Percentiles rank a stretch among this genome's conserved stretches.
These are phyloP conservation scores for Danielia reshetovae DNA, from an alignment of 805 yeast species.

Conservation along the genomic window DNA sequence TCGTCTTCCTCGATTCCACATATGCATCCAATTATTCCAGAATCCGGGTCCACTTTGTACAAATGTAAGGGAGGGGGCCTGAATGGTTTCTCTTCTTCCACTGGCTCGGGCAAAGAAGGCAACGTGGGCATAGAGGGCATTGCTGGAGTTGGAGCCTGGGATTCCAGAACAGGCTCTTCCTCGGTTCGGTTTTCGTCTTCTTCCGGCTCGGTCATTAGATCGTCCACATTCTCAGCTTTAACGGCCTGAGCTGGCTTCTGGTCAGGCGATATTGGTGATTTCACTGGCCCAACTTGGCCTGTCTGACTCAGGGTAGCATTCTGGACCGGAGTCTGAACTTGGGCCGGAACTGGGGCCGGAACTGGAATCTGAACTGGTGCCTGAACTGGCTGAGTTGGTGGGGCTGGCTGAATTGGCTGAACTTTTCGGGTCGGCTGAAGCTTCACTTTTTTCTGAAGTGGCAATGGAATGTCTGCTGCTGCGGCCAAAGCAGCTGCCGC, in stretches of 20 bases:
- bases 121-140: not conserved
- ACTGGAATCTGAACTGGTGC: not conserved
- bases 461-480: conserved; percentile 74
- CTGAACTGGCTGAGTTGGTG: not conserved
- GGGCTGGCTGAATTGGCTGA: not conserved
- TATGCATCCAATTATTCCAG: conserved; percentile 84
- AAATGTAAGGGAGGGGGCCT: conserved; percentile 33
- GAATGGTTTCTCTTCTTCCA: conserved; percentile 1
- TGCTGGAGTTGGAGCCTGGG: conserved; percentile 1
- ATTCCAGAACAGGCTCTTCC: conserved; percentile 15
- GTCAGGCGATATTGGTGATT: too few relatives aligned
- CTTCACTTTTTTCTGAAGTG: conserved; percentile 33
- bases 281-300: too few relatives aligned
- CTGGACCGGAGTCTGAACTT: not conserved
- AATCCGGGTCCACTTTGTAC: conserved; percentile 71
- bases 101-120: not conserved
- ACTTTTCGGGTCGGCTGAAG: conserved; percentile 4
- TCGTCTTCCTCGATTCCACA: conserved; percentile 87
- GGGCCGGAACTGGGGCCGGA: not conserved
- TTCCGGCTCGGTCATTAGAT: conserved; percentile 17
- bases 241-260: not conserved
- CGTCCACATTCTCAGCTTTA: conserved; percentile 3
- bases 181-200: conserved; percentile 24
- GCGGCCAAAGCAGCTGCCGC: conserved; percentile 85
- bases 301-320: not conserved